These are phyloP conservation scores for Leccinum boreale DNA, from an alignment of 768 basidiomycete genomes.

Conservation along the genomic window DNA sequence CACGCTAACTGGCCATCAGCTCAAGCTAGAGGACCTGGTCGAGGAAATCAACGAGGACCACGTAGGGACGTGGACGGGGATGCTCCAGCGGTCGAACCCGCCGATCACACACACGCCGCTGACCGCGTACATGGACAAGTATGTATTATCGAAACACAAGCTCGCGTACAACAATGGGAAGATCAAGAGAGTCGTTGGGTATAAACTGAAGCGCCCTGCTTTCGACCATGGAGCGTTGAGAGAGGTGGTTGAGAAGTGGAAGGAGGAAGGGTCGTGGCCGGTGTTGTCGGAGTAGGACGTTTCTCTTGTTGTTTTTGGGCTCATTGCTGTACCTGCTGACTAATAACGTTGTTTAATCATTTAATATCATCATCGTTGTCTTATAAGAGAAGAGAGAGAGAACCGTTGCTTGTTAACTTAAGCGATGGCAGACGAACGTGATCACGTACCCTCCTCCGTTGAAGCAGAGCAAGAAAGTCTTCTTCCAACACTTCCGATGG, in stretches of 20 bases:
- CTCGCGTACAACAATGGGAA: conserved; percentile 69
- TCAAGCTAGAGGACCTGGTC: conserved; percentile 64
- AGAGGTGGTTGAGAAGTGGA: conserved; percentile 80
- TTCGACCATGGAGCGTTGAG: conserved; percentile 59
- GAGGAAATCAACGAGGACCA: conserved; percentile 87
- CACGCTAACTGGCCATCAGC: conserved; percentile 33
- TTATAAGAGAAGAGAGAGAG: not conserved
- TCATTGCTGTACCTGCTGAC: conserved; percentile 26
- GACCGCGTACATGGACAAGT: conserved; percentile 77
- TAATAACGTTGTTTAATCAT: conserved; percentile 25
- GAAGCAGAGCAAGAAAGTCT: not conserved
- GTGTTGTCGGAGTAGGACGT: conserved; percentile 8
- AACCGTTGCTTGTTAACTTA: not conserved
- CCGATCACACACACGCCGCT: conserved; percentile 70
- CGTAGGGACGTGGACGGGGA: conserved; percentile 77
- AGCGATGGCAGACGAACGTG: conserved; percentile 3
- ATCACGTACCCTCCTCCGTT: not conserved
- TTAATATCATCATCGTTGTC: not conserved
- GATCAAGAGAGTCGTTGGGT: conserved; percentile 71
- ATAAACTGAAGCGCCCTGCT: conserved; percentile 57
- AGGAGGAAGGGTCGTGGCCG: conserved; percentile 54
- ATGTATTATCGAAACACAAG: conserved; percentile 63
- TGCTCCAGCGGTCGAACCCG: conserved; percentile 69
- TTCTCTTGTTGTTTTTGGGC: conserved; percentile 14
- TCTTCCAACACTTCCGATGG: conserved; percentile 15